A percentile compares a stretch with the other conserved stretches of the same genome.
Evolutionary conservation across 371 early-diverging fungal genomes (phyloP).

Genomic region (Apophysomyces elegans): DNA sequence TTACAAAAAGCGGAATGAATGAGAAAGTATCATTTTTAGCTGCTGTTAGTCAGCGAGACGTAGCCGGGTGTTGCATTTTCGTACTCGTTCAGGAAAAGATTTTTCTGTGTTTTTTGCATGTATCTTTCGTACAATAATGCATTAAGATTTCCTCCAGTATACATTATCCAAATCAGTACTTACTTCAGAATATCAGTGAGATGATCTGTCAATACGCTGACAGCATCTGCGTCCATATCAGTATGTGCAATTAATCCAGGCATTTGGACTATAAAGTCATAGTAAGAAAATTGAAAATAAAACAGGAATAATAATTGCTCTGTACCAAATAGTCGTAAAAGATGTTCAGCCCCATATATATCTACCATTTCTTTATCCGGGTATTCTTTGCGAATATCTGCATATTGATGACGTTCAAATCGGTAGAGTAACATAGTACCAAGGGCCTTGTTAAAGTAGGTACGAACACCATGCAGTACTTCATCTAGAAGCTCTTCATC

Average conservation of each 20-base stretch:
- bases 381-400: constrained; percentile 63
- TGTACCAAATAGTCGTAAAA: constrained; percentile 92
- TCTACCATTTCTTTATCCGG: constrained; percentile 78
- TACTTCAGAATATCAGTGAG: constrained; percentile 24
- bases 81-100: constrained; percentile 44
- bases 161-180: background rate
- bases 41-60: constrained; percentile 59
- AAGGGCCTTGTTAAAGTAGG: constrained; percentile 91
- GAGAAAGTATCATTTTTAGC: constrained; percentile 13
- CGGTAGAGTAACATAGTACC: constrained; percentile 92
- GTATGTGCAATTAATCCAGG: constrained; percentile 25
- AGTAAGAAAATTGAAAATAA: background rate
- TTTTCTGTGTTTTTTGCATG: constrained; percentile 29
- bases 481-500: constrained; percentile 73
- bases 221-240: constrained; percentile 22
- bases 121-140: constrained; percentile 7
- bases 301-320: too few species aligned
- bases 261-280: constrained; percentile 27
- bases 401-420: constrained; percentile 94
- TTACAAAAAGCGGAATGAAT: background rate
- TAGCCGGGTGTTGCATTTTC: constrained; percentile 67
- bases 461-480: constrained; percentile 81
- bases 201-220: constrained; percentile 18
- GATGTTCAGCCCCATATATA: constrained; percentile 95
- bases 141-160: background rate